phyloP scores from a whole-genome alignment of 768 basidiomycete species.

The Lanmaoa rubissima region DNA sequence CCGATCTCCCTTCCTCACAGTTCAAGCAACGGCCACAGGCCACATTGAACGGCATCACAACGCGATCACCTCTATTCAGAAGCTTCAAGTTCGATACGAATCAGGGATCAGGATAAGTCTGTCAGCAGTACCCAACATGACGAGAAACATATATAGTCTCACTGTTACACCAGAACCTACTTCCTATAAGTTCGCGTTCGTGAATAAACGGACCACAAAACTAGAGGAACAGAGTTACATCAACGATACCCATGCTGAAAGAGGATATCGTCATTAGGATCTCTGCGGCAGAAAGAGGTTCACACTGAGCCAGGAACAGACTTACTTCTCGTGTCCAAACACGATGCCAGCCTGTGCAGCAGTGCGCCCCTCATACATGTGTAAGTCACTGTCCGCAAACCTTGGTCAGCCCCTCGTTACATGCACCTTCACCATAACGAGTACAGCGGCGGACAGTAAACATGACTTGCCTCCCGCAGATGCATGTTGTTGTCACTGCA shows the following conservation, averaged over 20 bases:
- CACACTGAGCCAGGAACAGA: neutral
- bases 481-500: slow-evolving; percentile 6
- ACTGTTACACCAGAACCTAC: slow-evolving; percentile 1
- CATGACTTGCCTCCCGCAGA: neutral
- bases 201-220: neutral
- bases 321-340: slow-evolving; percentile 9
- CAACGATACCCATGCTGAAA: slow-evolving; percentile 2
- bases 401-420: neutral
- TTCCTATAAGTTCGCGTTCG: neutral
- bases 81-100: slow-evolving; percentile 29
- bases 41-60: slow-evolving; percentile 62
- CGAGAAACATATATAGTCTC: neutral
- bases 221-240: neutral
- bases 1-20: slow-evolving; percentile 51
- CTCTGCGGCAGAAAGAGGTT: neutral
- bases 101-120: neutral
- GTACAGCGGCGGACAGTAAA: neutral
- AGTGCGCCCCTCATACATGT: slow-evolving; percentile 3
- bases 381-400: neutral
- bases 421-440: neutral
- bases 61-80: slow-evolving; percentile 54
- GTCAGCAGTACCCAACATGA: neutral
- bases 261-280: neutral
- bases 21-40: slow-evolving; percentile 57
- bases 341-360: slow-evolving; percentile 2